Conservation (phyloP, 352 stramenopile species). For the Thalassiosira livingstoniorum region DNA sequence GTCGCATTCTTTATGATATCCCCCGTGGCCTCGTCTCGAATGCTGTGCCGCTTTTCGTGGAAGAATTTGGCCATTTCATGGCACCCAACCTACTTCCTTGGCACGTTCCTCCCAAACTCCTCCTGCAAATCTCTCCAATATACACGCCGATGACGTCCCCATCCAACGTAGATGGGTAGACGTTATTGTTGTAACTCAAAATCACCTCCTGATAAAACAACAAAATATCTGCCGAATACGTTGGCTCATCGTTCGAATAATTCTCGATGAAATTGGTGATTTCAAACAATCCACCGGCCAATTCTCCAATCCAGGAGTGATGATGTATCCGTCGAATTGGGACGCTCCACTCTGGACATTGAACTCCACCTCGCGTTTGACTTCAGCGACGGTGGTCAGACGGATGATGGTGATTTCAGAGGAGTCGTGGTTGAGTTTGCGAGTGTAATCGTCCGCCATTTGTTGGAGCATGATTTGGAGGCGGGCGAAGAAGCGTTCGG, state of each 20-base stretch:
- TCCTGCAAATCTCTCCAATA: conserved; percentile 63
- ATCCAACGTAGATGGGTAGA: conserved; percentile 46
- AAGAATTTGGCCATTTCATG: conserved; percentile 47
- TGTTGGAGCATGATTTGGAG: conserved; percentile 19
- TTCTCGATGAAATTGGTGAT: conserved; percentile 39
- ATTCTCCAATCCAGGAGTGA: conserved; percentile 43
- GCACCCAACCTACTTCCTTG: conserved; percentile 64
- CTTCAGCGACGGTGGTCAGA: neutral
- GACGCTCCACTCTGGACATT: neutral
- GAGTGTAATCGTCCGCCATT: conserved; percentile 19
- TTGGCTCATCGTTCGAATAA: conserved; percentile 2
- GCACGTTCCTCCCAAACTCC: conserved; percentile 45
- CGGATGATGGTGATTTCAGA: conserved; percentile 9
- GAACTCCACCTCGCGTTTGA: conserved; percentile 11
- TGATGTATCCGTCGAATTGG: conserved; percentile 51
- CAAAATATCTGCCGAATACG: conserved; percentile 28
- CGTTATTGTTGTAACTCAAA: conserved; percentile 37
- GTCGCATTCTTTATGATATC: conserved; percentile 4
- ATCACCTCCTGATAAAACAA: conserved; percentile 32
- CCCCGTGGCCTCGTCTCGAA: neutral
- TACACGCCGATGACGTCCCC: conserved; percentile 54
- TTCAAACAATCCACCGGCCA: conserved; percentile 39
- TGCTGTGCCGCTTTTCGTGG: conserved; percentile 30
- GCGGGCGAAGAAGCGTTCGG: conserved; percentile 11
- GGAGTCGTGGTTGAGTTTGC: neutral